Conservation (phyloP, 257 asterid species). For the Paraleonurus japonicus region DNA sequence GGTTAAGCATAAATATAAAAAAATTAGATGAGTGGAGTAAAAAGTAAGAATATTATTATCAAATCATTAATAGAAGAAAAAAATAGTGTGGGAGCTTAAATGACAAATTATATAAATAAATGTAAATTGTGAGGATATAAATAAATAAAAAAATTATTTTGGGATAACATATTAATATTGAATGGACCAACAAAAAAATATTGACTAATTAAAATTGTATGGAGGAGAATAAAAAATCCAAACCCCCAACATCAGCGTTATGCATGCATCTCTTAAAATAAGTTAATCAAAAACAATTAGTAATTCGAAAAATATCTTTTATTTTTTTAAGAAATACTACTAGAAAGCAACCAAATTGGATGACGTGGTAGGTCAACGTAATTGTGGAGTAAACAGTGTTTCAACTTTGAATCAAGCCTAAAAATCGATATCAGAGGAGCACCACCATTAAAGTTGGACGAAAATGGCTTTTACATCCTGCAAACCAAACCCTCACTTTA, state of each 20-base stretch:
- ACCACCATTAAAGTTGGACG: slow-evolving; percentile 4
- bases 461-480: slow-evolving; percentile 1
- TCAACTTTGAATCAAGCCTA: not conserved
- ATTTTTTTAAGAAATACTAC: not conserved
- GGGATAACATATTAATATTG: no score
- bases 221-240: no score
- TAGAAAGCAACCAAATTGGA: not conserved
- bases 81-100: no score
- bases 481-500: slow-evolving; percentile 18
- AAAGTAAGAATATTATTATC: no score
- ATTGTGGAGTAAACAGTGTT: slow-evolving; percentile 14
- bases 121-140: no score
- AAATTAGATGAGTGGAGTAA: no score
- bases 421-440: slow-evolving; percentile 5
- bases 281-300: not conserved
- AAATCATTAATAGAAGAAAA: no score
- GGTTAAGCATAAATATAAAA: no score
- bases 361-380: slow-evolving; percentile 18
- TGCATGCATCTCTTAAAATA: not conserved
- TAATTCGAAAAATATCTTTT: not conserved
- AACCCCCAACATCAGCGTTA: not conserved
- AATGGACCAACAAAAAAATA: no score
- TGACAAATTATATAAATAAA: no score
- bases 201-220: no score
- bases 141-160: no score